phyloP scores from a whole-genome alignment of 257 asterid genomes.

The Eucommia ulmoides region DNA sequence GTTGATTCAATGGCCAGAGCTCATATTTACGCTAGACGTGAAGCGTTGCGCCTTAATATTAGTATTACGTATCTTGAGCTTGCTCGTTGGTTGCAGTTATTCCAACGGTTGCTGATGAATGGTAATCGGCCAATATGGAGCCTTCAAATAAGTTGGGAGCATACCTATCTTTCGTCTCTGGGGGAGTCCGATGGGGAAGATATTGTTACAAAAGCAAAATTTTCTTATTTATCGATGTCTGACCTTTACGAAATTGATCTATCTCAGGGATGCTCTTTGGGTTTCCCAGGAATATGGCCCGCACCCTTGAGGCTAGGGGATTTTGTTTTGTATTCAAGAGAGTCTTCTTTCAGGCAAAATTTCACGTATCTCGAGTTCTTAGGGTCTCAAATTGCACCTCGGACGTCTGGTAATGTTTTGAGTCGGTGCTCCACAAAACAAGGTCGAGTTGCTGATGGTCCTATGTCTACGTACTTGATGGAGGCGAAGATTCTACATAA shows the following conservation, averaged over 20 bases:
- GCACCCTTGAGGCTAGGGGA: slow-evolving; percentile 61
- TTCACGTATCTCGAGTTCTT: slow-evolving; percentile 57
- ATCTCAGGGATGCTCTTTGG: slow-evolving; percentile 33
- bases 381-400: slow-evolving; percentile 50
- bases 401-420: slow-evolving; percentile 9
- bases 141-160: slow-evolving; percentile 82
- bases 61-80: slow-evolving; percentile 79
- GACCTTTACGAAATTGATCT: slow-evolving; percentile 30
- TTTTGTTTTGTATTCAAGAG: slow-evolving; percentile 43
- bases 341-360: slow-evolving; percentile 59
- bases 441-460: slow-evolving; percentile 16
- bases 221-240: slow-evolving; percentile 27
- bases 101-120: slow-evolving; percentile 51
- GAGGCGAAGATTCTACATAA: slow-evolving; percentile 32
- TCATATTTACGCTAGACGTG: slow-evolving; percentile 61
- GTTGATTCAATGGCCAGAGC: slow-evolving; percentile 79
- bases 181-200: slow-evolving; percentile 60
- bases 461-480: slow-evolving; percentile 30
- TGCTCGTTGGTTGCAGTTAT: slow-evolving; percentile 85
- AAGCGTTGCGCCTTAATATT: slow-evolving; percentile 46
- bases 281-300: slow-evolving; percentile 93
- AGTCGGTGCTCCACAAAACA: slow-evolving; percentile 15
- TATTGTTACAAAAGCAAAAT: slow-evolving; percentile 38
- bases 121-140: slow-evolving; percentile 81
- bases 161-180: slow-evolving; percentile 75